Evolutionary conservation across 2,329 filamentous ascomycete genomes (phyloP).

Genomic region (Nemania abortiva): DNA sequence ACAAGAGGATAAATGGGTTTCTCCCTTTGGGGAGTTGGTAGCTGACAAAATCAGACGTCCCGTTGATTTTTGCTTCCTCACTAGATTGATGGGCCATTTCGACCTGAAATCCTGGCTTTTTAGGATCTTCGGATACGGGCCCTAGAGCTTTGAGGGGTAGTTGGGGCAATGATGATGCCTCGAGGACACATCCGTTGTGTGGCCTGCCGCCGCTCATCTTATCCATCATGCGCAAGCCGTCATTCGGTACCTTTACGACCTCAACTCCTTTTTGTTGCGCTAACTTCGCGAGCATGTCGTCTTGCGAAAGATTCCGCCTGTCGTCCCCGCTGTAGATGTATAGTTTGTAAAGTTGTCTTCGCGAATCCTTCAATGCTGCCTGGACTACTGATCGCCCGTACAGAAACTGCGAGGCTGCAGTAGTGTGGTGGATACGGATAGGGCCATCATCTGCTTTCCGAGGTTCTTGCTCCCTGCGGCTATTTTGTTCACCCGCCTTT

Average conservation of each 20-base stretch:
- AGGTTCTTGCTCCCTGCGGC: constrained; percentile 1
- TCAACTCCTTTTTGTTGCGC: constrained; percentile 64
- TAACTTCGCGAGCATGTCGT: constrained; percentile 58
- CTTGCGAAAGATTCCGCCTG: constrained; percentile 61
- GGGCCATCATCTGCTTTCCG: constrained; percentile 44
- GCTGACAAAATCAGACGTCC: constrained; percentile 65
- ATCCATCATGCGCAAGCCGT: constrained; percentile 78
- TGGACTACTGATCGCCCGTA: constrained; percentile 87
- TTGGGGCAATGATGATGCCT: constrained; percentile 84
- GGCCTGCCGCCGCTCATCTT: constrained; percentile 85
- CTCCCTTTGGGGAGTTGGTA: constrained; percentile 55
- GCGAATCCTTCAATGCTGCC: constrained; percentile 75
- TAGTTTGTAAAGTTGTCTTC: constrained; percentile 83
- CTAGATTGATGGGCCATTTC: constrained; percentile 74
- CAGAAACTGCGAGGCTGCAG: constrained; percentile 89
- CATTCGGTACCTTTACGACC: constrained; percentile 67
- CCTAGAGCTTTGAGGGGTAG: constrained; percentile 73
- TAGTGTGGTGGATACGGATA: constrained; percentile 70
- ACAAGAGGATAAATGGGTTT: constrained; percentile 77
- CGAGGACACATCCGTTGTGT: constrained; percentile 90
- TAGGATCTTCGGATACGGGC: constrained; percentile 58
- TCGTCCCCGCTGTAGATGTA: constrained; percentile 77
- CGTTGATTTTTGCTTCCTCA: constrained; percentile 82
- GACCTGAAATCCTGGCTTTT: constrained; percentile 67
- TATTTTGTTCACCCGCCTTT: not conserved